A percentile compares a stretch with the other conserved stretches of the same genome.
These are phyloP conservation scores for Cyberlindnera subsufficiens DNA, from an alignment of 805 yeast species.

Conservation along the genomic window DNA sequence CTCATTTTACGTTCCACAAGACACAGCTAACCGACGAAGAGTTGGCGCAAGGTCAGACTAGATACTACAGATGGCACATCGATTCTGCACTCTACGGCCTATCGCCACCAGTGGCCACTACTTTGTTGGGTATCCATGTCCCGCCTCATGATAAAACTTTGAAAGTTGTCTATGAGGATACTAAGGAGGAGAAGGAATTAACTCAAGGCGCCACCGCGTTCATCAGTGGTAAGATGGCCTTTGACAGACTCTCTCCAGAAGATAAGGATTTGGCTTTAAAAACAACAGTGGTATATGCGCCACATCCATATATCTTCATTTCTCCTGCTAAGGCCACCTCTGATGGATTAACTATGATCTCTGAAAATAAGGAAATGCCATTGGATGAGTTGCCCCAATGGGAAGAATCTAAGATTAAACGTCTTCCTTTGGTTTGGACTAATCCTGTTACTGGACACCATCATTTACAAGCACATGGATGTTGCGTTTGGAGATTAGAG, in stretches of 20 bases:
- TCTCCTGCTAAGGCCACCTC: slow-evolving; percentile 75
- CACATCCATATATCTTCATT: slow-evolving; percentile 86
- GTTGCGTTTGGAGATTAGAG: slow-evolving; percentile 66
- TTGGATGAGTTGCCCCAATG: slow-evolving; percentile 72
- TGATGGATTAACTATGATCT: slow-evolving; percentile 82
- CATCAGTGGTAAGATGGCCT: slow-evolving; percentile 79
- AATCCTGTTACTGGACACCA: slow-evolving; percentile 81
- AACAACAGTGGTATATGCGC: slow-evolving; percentile 84
- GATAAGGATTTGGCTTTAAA: slow-evolving; percentile 70
- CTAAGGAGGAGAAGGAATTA: slow-evolving; percentile 56
- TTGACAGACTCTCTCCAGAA: slow-evolving; percentile 56
- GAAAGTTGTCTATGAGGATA: slow-evolving; percentile 59
- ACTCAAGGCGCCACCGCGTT: slow-evolving; percentile 89
- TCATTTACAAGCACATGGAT: slow-evolving; percentile 84
- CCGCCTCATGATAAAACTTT: slow-evolving; percentile 64
- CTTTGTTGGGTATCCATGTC: slow-evolving; percentile 75
- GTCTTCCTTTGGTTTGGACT: slow-evolving; percentile 85
- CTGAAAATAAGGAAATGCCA: slow-evolving; percentile 67
- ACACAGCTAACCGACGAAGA: slow-evolving; percentile 57
- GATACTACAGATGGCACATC: slow-evolving; percentile 92
- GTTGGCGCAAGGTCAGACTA: slow-evolving; percentile 55
- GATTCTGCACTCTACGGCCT: slow-evolving; percentile 84
- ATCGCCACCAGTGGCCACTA: slow-evolving; percentile 83
- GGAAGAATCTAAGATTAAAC: slow-evolving; percentile 75
- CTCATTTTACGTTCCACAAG: slow-evolving; percentile 77